Evolutionary conservation across 495 filamentous ascomycete species (phyloP).

Genomic region (Filosporella fistucella): DNA sequence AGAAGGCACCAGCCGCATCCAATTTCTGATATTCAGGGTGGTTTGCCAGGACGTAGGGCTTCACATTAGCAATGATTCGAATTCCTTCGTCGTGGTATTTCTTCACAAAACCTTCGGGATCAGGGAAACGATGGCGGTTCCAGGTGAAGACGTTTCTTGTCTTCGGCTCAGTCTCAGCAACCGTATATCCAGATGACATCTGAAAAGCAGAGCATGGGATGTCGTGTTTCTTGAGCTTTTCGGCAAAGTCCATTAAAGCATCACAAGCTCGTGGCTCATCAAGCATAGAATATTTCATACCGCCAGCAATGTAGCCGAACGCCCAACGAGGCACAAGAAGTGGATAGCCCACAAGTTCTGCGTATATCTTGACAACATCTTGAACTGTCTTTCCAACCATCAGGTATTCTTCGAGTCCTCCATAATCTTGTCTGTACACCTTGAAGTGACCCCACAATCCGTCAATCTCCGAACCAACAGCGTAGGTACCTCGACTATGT

Average conservation of each 20-base stretch:
- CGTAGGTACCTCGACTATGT: conserved; percentile 56
- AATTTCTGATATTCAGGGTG: conserved; percentile 60
- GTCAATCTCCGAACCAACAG: conserved; percentile 66
- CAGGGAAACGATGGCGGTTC: conserved; percentile 61
- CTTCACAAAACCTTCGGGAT: conserved; percentile 55
- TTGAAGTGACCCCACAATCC: conserved; percentile 68
- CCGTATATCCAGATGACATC: conserved; percentile 67
- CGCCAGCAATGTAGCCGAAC: conserved; percentile 64
- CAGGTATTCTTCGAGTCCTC: conserved; percentile 65
- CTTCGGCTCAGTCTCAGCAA: conserved; percentile 59
- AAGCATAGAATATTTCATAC: conserved; percentile 65
- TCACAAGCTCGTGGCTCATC: conserved; percentile 56
- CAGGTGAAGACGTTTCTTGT: conserved; percentile 69
- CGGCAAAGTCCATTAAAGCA: conserved; percentile 53
- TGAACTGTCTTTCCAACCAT: conserved; percentile 60
- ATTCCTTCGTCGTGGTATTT: conserved; percentile 59
- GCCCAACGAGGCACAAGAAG: conserved; percentile 61
- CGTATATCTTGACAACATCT: conserved; percentile 59
- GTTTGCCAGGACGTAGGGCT: conserved; percentile 61
- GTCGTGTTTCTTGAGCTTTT: conserved; percentile 52
- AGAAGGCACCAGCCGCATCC: conserved; percentile 48
- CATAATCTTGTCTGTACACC: conserved; percentile 64
- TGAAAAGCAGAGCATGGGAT: conserved; percentile 71
- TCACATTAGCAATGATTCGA: conserved; percentile 63
- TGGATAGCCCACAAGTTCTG: conserved; percentile 61